These are phyloP conservation scores for Pseudotsuga menziesii DNA, from an alignment of 75 land plant genomes.

Conservation along the genomic window DNA sequence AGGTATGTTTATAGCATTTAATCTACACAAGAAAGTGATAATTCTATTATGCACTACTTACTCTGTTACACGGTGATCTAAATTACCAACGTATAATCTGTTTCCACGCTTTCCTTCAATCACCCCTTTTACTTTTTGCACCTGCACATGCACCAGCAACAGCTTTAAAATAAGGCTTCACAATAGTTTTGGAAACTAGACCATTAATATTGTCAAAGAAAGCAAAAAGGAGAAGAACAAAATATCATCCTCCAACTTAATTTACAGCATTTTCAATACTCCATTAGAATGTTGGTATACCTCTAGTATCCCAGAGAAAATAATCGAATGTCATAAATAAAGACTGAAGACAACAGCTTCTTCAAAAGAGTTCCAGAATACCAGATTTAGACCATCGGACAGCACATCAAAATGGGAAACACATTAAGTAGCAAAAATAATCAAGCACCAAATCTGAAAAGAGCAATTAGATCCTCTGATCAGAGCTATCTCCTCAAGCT, in stretches of 20 bases:
- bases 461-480: background rate
- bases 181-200: background rate
- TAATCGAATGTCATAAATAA: background rate
- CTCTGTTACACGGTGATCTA: slow-evolving; percentile 70
- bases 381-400: background rate
- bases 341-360: background rate
- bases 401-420: background rate
- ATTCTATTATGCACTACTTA: slow-evolving; percentile 20
- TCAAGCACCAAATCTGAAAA: too few relatives aligned
- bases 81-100: slow-evolving; percentile 63
- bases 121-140: slow-evolving; percentile 21
- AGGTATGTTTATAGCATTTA: background rate
- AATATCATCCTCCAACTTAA: background rate
- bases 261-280: background rate
- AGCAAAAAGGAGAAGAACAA: background rate
- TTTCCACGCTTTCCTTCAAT: slow-evolving; percentile 41
- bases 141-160: background rate
- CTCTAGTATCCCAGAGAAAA: background rate
- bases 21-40: background rate
- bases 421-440: background rate
- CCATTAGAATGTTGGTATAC: background rate
- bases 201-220: background rate
- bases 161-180: background rate
- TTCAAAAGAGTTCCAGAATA: background rate
- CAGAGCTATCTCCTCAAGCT: background rate